A percentile compares a stretch with the other conserved stretches of the same genome.
These are phyloP conservation scores for Candida maesae DNA, from an alignment of 805 yeast species.

Conservation along the genomic window DNA sequence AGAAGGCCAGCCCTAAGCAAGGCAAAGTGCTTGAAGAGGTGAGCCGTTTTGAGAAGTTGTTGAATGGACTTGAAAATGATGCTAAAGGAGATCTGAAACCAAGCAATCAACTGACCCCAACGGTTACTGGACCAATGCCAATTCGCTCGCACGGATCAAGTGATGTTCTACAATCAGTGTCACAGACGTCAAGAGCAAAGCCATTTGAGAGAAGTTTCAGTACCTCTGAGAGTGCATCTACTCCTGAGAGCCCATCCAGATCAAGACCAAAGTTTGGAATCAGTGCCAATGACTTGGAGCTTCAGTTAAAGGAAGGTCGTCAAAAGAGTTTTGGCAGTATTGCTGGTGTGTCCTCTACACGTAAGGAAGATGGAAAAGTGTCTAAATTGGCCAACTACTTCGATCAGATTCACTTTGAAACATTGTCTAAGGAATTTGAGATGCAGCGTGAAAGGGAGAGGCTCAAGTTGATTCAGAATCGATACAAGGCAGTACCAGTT, in stretches of 20 bases:
- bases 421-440: constrained; percentile 80
- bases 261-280: constrained; percentile 21
- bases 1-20: constrained; percentile 19
- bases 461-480: constrained; percentile 51
- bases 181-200: constrained; percentile 7
- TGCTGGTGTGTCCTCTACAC: constrained; percentile 5
- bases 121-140: constrained; percentile 9
- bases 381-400: constrained; percentile 62
- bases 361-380: constrained; percentile 42
- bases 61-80: constrained; percentile 18
- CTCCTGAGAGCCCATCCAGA: neutral
- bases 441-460: constrained; percentile 80
- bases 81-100: constrained; percentile 9
- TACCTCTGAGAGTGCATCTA: neutral
- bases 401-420: constrained; percentile 75
- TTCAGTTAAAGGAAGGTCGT: constrained; percentile 27
- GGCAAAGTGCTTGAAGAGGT: constrained; percentile 30
- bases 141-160: too few species aligned
- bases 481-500: constrained; percentile 66
- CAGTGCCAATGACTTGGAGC: constrained; percentile 26
- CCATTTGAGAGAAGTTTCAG: constrained; percentile 5
- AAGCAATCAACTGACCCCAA: constrained; percentile 1
- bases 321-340: constrained; percentile 18
- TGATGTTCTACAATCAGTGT: too few species aligned
- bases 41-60: constrained; percentile 29